Evolutionary conservation across 331 rosid genomes (phyloP).

Genomic region (Quercus lobata): DNA sequence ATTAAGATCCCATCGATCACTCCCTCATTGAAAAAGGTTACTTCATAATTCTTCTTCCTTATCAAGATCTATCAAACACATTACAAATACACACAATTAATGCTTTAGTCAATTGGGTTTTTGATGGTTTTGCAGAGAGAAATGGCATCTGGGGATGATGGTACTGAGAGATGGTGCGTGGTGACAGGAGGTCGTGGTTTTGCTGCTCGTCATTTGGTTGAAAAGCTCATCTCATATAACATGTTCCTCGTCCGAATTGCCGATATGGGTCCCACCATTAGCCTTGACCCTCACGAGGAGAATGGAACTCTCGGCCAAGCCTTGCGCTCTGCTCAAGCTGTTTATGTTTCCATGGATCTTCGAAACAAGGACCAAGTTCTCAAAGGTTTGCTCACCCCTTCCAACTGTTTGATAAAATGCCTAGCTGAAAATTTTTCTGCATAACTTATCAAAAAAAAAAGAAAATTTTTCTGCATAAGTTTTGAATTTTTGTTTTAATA

Average conservation of each 20-base stretch:
- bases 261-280: slow-evolving; percentile 61
- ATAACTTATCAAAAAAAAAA: too few relatives aligned
- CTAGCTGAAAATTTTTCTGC: background rate
- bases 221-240: slow-evolving; percentile 51
- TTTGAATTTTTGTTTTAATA: too few relatives aligned
- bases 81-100: too few relatives aligned
- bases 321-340: slow-evolving; percentile 66
- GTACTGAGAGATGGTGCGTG: slow-evolving; percentile 62
- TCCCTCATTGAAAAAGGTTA: too few relatives aligned
- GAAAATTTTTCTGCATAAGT: background rate
- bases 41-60: too few relatives aligned
- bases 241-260: slow-evolving; percentile 67
- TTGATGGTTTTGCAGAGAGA: too few relatives aligned
- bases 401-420: background rate
- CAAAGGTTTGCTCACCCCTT: slow-evolving; percentile 29
- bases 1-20: too few relatives aligned
- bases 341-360: slow-evolving; percentile 66
- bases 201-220: slow-evolving; percentile 91
- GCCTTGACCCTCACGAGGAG: slow-evolving; percentile 64
- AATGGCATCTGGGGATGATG: too few relatives aligned
- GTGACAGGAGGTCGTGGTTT: slow-evolving; percentile 98
- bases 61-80: too few relatives aligned
- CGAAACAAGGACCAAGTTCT: slow-evolving; percentile 69
- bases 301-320: slow-evolving; percentile 70
- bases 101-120: too few relatives aligned